Conservation (phyloP, 2,329 filamentous ascomycete species). For the Pseudodiploospora longispora region DNA sequence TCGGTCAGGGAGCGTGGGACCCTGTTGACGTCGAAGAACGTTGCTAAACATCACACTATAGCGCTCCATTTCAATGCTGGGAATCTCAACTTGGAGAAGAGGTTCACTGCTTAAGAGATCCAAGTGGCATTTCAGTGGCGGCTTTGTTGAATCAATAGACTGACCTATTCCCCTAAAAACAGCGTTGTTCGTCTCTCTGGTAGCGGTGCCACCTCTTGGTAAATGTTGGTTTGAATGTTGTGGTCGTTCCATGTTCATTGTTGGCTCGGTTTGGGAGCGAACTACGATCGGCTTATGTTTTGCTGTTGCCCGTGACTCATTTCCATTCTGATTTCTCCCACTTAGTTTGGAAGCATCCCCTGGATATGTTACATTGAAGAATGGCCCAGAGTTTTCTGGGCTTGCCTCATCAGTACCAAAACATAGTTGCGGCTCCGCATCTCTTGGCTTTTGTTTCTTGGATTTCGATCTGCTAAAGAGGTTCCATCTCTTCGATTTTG, state of each 20-base stretch:
- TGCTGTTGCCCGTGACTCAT: background rate
- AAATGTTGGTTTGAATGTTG: no score
- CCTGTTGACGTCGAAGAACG: conserved; percentile 47
- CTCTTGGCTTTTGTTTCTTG: conserved; percentile 17
- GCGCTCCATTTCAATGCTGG: conserved; percentile 70
- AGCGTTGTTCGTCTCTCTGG: no score
- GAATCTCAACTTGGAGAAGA: conserved; percentile 70
- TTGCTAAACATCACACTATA: conserved; percentile 92
- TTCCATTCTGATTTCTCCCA: background rate
- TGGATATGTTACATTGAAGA: no score
- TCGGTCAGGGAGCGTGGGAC: conserved; percentile 40
- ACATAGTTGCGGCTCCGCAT: background rate
- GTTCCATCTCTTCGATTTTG: conserved; percentile 50
- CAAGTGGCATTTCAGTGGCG: no score
- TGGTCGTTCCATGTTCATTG: no score
- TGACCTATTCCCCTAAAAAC: no score
- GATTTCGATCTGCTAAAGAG: conserved; percentile 42
- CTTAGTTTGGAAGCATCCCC: background rate
- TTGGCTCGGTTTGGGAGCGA: background rate
- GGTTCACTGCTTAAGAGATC: conserved; percentile 10
- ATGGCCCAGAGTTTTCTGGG: background rate
- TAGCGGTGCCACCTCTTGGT: no score
- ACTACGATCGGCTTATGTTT: background rate
- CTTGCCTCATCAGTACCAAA: background rate
- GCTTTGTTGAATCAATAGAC: no score